Percentiles rank a stretch among this genome's conserved stretches.
Conservation (phyloP, 176 grass and related monocot species). For the Eragrostis curvula region DNA sequence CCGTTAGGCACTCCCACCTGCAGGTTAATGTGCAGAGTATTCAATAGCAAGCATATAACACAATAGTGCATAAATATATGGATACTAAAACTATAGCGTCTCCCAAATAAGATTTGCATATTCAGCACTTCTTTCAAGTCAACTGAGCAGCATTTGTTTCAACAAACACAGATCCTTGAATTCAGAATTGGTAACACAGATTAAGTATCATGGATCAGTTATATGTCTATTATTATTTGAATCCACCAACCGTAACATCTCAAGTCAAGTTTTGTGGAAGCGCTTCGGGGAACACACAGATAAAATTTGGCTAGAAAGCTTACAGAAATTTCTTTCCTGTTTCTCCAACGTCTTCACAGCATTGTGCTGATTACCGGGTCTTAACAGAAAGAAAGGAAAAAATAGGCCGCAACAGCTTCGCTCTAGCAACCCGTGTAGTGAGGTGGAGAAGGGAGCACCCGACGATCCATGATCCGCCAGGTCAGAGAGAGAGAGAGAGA, state of each 20-base stretch:
- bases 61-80: background rate
- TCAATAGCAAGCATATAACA: background rate
- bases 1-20: constrained; percentile 94
- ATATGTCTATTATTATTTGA: background rate
- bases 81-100: background rate
- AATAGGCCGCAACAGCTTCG: background rate
- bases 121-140: background rate
- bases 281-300: background rate
- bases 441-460: background rate
- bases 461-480: background rate
- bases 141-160: background rate
- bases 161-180: background rate
- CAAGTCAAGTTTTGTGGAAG: background rate
- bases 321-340: background rate
- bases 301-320: background rate
- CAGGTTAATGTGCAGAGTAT: constrained; percentile 20
- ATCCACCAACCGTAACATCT: background rate
- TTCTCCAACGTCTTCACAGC: background rate
- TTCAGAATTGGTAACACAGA: background rate
- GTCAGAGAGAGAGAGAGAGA: background rate
- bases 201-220: background rate
- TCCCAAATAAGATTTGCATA: background rate
- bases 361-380: background rate
- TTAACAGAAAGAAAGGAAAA: background rate
- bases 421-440: background rate